A percentile compares a stretch with the other conserved stretches of the same genome.
Conservation (phyloP, 140 eudicot species). For the Erigeron philadelphicus region DNA sequence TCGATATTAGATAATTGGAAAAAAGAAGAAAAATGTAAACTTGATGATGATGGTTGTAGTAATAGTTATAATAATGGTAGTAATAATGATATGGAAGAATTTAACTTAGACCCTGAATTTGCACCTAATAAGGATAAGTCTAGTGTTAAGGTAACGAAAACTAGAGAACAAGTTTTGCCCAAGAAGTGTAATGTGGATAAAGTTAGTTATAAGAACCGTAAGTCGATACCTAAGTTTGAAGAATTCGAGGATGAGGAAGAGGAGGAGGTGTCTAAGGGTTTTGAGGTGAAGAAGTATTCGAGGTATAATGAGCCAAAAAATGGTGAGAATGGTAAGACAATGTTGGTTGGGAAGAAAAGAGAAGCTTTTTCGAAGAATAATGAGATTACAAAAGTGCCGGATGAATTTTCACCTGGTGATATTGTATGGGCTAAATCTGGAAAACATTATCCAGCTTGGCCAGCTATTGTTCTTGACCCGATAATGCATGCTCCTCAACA, state of each 20-base stretch:
- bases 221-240: constrained; percentile 32
- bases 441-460: constrained; percentile 82
- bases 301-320: constrained; percentile 14
- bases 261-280: constrained; percentile 20
- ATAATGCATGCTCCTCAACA: constrained; percentile 69
- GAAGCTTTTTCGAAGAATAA: constrained; percentile 21
- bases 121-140: constrained; percentile 38
- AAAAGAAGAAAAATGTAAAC: constrained; percentile 69
- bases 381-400: constrained; percentile 20
- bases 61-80: not conserved
- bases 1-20: constrained; percentile 92
- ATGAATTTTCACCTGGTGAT: constrained; percentile 63
- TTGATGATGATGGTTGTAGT: not conserved
- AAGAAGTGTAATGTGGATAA: constrained; percentile 27
- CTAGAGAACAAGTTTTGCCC: constrained; percentile 19
- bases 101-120: constrained; percentile 48
- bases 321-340: not conserved
- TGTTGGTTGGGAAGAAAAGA: constrained; percentile 24
- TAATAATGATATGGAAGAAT: constrained; percentile 22
- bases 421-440: constrained; percentile 84
- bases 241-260: constrained; percentile 21
- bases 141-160: not conserved
- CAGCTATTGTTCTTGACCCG: constrained; percentile 84
- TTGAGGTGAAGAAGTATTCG: constrained; percentile 24
- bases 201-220: constrained; percentile 27